Conservation (phyloP, 1,139 yeast genomes). For the Candida sojae region DNA sequence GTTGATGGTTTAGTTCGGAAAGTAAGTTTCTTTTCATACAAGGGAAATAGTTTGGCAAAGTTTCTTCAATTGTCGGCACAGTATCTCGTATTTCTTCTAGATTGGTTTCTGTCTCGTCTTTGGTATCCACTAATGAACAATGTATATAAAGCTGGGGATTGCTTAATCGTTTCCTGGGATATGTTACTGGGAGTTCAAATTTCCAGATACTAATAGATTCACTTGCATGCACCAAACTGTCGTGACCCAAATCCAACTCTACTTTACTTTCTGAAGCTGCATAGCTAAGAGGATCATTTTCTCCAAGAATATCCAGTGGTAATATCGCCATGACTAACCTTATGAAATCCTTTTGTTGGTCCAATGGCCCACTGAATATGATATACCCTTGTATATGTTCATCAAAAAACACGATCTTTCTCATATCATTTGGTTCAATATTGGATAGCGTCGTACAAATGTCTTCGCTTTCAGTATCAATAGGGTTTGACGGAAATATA, state of each 20-base stretch:
- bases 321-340: slow-evolving; percentile 27
- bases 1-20: slow-evolving; percentile 23
- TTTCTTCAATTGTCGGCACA: neutral
- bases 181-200: slow-evolving; percentile 35
- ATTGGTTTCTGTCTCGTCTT: neutral
- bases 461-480: slow-evolving; percentile 2
- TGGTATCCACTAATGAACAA: slow-evolving; percentile 22
- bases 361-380: slow-evolving; percentile 18
- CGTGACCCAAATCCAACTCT: slow-evolving; percentile 2
- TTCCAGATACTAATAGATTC: slow-evolving; percentile 28
- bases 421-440: neutral
- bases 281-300: slow-evolving; percentile 1
- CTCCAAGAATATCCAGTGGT: slow-evolving; percentile 26
- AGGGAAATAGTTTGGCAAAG: slow-evolving; percentile 24
- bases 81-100: neutral
- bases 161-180: slow-evolving; percentile 36
- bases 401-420: slow-evolving; percentile 33
- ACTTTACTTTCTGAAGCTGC: slow-evolving; percentile 6
- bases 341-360: slow-evolving; percentile 17
- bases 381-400: slow-evolving; percentile 40
- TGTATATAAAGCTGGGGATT: slow-evolving; percentile 32
- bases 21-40: slow-evolving; percentile 22
- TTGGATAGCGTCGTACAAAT: slow-evolving; percentile 3
- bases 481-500: slow-evolving; percentile 9
- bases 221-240: slow-evolving; percentile 9